Percentiles rank a stretch among this genome's conserved stretches.
Conservation (phyloP, 2,329 filamentous ascomycete species). For the Ascochyta fabae region DNA sequence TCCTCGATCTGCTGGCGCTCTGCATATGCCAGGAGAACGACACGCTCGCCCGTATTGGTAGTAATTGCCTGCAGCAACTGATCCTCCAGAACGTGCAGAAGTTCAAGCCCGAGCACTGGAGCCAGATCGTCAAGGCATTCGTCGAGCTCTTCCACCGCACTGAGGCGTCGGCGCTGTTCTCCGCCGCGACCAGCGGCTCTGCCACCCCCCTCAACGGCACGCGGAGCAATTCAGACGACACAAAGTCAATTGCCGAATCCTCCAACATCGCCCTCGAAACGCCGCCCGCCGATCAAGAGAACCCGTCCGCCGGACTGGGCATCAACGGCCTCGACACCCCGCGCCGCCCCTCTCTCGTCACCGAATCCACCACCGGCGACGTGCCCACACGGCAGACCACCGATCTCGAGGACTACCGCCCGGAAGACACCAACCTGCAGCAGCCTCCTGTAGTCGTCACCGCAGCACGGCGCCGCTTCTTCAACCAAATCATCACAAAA, state of each 20-base stretch:
- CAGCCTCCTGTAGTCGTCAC: slow-evolving; percentile 93
- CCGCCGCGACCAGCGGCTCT: slow-evolving; percentile 66
- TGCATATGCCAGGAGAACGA: slow-evolving; percentile 99
- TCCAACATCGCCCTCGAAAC: slow-evolving; percentile 45
- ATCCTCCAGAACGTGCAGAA: slow-evolving; percentile 96
- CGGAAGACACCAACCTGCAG: slow-evolving; percentile 69
- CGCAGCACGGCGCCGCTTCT: slow-evolving; percentile 89
- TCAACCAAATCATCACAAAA: slow-evolving; percentile 98
- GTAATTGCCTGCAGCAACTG: slow-evolving; percentile 95
- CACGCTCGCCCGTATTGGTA: slow-evolving; percentile 95
- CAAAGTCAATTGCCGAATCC: slow-evolving; percentile 47
- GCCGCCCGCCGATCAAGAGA: slow-evolving; percentile 35
- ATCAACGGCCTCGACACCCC: slow-evolving; percentile 51
- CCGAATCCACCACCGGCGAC: slow-evolving; percentile 42
- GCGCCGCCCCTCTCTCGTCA: slow-evolving; percentile 40
- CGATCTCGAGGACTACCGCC: slow-evolving; percentile 85
- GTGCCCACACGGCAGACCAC: slow-evolving; percentile 46
- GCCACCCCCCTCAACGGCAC: slow-evolving; percentile 59
- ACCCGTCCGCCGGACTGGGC: slow-evolving; percentile 51
- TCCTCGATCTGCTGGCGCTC: slow-evolving; percentile 88
- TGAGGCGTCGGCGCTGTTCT: slow-evolving; percentile 94
- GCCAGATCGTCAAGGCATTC: slow-evolving; percentile 92
- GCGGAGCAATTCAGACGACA: slow-evolving; percentile 51
- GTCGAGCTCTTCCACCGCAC: slow-evolving; percentile 94
- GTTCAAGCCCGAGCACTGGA: slow-evolving; percentile 87